Base-by-base conservation (phyloP, 768 basidiomycete genomes). In the Epithele typhae region DNA sequence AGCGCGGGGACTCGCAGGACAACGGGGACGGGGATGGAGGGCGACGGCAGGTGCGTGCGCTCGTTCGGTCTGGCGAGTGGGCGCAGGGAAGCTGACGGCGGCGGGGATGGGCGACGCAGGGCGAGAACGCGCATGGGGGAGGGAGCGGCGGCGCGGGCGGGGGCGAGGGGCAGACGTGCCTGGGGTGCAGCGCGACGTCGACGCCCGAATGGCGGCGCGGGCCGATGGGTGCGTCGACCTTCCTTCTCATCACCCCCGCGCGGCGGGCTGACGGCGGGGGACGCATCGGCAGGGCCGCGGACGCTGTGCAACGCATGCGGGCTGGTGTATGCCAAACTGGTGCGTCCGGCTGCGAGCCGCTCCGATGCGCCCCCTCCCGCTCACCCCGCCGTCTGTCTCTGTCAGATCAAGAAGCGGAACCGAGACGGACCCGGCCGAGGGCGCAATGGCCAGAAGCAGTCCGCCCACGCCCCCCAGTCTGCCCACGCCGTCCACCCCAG, bases 151-250 rank as follows among this genome's bases (percentile, higher is more conserved):
- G 9, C 30, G 30, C 68, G 68, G 44, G 46, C 51, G 7, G 66
- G 64, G 46, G 69, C 51, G 83, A 84, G 46, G 78, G 78, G 14
- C 88, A 90, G 62, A 84, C 76, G 21, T 92, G 88, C 66, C 71
- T 88, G 25, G 89, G 87, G 25, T 92, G 88, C 67, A 76, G 69
- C 57, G 88, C 87, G 51, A 92, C 89, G 14, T 83, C 87, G 46
- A 92, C 88, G 53, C 88, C 88, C 5, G 88, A 92, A 70, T 92
- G 89, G 88, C 73, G 88, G 45, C 71, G 89, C 52, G 88, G 88
- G 1, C 88, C 88, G 12, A 65, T 91, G 69, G 88, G 87, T 89
- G 60, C 63, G 72, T 66, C 36, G 27, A 18, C n/a, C 15, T 32
- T 21, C 25, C 25, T 32, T 44, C 35, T 40, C 38, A 37, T 27